Evolutionary conservation across 805 yeast genomes (phyloP).

Genomic region (Wickerhamomyces kurtzmanii): DNA sequence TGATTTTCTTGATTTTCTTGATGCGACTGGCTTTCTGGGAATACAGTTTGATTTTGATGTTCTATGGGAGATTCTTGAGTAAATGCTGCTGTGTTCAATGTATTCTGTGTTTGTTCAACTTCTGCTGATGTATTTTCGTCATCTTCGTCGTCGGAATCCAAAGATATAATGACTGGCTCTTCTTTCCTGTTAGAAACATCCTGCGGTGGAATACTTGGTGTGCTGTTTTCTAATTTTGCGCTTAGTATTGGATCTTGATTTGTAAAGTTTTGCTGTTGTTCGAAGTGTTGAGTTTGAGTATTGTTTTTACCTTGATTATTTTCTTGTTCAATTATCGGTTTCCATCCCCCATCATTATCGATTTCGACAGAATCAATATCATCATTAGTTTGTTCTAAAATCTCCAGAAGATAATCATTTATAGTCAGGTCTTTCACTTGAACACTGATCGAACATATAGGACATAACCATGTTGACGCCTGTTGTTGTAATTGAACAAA

Average conservation of each 20-base stretch:
- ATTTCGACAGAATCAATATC: conserved; percentile 61
- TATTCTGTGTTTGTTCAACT: neutral
- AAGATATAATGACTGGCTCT: conserved; percentile 33
- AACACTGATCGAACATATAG: conserved; percentile 56
- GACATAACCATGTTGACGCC: conserved; percentile 83
- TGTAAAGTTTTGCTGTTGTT: conserved; percentile 1
- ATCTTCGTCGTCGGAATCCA: conserved; percentile 41
- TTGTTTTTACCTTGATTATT: conserved; percentile 4
- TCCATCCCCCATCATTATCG: conserved; percentile 70
- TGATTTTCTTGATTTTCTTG: neutral
- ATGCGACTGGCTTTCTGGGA: neutral
- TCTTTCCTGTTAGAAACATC: conserved; percentile 9
- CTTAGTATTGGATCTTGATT: neutral
- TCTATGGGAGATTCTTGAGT: too few species aligned
- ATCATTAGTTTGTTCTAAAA: conserved; percentile 41
- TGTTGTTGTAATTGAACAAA: conserved; percentile 69
- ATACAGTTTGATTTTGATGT: neutral
- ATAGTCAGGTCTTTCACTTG: conserved; percentile 51
- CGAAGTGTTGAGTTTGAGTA: conserved; percentile 5
- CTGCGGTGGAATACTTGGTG: conserved; percentile 2
- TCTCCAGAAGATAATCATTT: conserved; percentile 63
- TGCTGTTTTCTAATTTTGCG: neutral
- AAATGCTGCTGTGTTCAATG: conserved; percentile 2
- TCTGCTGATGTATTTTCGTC: conserved; percentile 14
- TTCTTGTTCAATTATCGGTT: conserved; percentile 20